These are phyloP conservation scores for Akebia trifoliata DNA, from an alignment of 164 flowering plant genomes.

Conservation along the genomic window DNA sequence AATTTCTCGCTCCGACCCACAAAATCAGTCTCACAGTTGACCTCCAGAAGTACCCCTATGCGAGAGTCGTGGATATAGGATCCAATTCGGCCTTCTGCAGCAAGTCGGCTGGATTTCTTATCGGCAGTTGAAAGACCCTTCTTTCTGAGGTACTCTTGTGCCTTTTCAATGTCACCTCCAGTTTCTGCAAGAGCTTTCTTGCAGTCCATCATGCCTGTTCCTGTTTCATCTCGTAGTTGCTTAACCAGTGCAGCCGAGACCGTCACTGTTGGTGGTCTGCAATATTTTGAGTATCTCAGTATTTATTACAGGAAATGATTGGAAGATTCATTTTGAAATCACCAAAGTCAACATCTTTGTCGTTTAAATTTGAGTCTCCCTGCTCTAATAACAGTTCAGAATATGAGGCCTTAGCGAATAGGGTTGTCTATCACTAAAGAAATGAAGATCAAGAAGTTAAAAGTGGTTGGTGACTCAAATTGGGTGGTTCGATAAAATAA, in stretches of 20 bases:
- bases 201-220: slow-evolving; percentile 99
- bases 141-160: slow-evolving; percentile 91
- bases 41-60: slow-evolving; percentile 91
- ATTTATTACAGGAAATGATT: too few relatives aligned
- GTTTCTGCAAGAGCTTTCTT: slow-evolving; percentile 94
- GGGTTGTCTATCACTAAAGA: too few relatives aligned
- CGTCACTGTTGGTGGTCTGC: slow-evolving; percentile 58
- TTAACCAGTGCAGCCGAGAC: slow-evolving; percentile 88
- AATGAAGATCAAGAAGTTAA: too few relatives aligned
- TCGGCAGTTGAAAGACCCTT: slow-evolving; percentile 94
- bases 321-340: too few relatives aligned
- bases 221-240: slow-evolving; percentile 90
- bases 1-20: slow-evolving; percentile 84
- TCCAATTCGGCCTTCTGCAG: slow-evolving; percentile 95
- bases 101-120: slow-evolving; percentile 87
- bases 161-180: slow-evolving; percentile 89
- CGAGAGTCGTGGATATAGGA: slow-evolving; percentile 91
- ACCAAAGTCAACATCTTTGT: too few relatives aligned
- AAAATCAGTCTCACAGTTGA: slow-evolving; percentile 97
- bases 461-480: too few relatives aligned
- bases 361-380: too few relatives aligned
- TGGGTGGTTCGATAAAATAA: too few relatives aligned
- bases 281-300: not conserved
- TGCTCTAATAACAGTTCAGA: too few relatives aligned
- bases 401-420: too few relatives aligned